Evolutionary conservation across 2,329 filamentous ascomycete genomes (phyloP).

Genomic region (Neonectria magnoliae): DNA sequence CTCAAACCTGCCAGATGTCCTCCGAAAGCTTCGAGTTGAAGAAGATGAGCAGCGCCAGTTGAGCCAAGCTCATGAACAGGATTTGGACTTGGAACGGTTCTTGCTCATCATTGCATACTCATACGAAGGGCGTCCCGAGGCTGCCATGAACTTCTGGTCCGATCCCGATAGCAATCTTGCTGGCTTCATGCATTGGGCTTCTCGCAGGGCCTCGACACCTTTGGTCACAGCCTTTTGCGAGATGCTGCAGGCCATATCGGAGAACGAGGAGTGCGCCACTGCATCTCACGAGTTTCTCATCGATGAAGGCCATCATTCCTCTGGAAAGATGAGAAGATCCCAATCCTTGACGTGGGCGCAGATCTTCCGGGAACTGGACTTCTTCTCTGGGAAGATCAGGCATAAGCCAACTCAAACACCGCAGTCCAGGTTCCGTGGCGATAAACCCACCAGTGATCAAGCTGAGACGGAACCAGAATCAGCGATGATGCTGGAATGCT

Average conservation of each 20-base stretch:
- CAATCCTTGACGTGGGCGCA: slow-evolving; percentile 92
- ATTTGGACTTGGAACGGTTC: slow-evolving; percentile 86
- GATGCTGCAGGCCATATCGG: slow-evolving; percentile 89
- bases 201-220: slow-evolving; percentile 92
- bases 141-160: slow-evolving; percentile 89
- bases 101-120: slow-evolving; percentile 91
- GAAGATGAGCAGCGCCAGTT: slow-evolving; percentile 87
- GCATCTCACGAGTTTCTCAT: slow-evolving; percentile 89
- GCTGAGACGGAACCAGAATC: slow-evolving; percentile 90
- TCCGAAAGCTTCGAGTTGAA: slow-evolving; percentile 85
- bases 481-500: slow-evolving; percentile 95
- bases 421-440: slow-evolving; percentile 59
- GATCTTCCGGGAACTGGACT: slow-evolving; percentile 89
- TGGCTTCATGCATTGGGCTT: slow-evolving; percentile 97
- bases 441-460: slow-evolving; percentile 71
- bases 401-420: slow-evolving; percentile 69
- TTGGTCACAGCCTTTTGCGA: slow-evolving; percentile 96
- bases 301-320: slow-evolving; percentile 80
- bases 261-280: slow-evolving; percentile 82
- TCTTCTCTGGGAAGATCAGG: slow-evolving; percentile 82
- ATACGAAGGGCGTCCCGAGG: slow-evolving; percentile 86
- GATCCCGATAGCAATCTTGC: slow-evolving; percentile 93
- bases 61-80: slow-evolving; percentile 71
- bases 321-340: slow-evolving; percentile 82
- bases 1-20: slow-evolving; percentile 91